Conservation (phyloP, 192 early-diverging fungal species). For the Linnemannia zychae region DNA sequence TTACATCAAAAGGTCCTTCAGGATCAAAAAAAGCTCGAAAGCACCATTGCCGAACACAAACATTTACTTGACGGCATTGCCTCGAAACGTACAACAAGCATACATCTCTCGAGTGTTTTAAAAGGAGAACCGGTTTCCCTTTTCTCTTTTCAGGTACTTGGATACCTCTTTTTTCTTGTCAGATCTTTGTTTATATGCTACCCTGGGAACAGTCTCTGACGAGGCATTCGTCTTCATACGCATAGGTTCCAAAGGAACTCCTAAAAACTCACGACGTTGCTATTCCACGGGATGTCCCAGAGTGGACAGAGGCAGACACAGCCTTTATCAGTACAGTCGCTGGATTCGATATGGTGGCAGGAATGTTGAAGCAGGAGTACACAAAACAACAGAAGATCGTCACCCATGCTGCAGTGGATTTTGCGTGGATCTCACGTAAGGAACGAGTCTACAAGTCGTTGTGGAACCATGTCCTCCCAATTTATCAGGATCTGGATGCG, state of each 20-base stretch:
- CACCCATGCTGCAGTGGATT: neutral
- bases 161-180: neutral
- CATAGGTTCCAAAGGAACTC: conserved; percentile 23
- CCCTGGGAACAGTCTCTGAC: neutral
- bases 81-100: neutral
- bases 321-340: conserved; percentile 3
- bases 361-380: conserved; percentile 10
- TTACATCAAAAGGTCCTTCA: neutral
- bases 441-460: conserved; percentile 10
- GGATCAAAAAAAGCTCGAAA: neutral
- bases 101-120: neutral
- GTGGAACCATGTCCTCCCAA: conserved; percentile 15
- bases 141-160: neutral
- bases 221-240: neutral
- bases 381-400: neutral
- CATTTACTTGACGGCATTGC: neutral
- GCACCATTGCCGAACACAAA: neutral
- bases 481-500: neutral
- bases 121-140: neutral
- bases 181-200: neutral
- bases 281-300: conserved; percentile 21
- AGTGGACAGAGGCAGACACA: conserved; percentile 1
- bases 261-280: conserved; percentile 25
- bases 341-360: conserved; percentile 17
- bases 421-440: neutral